Conservation (phyloP, 2,329 filamentous ascomycete genomes). For the Trematosphaeria pertusa region DNA sequence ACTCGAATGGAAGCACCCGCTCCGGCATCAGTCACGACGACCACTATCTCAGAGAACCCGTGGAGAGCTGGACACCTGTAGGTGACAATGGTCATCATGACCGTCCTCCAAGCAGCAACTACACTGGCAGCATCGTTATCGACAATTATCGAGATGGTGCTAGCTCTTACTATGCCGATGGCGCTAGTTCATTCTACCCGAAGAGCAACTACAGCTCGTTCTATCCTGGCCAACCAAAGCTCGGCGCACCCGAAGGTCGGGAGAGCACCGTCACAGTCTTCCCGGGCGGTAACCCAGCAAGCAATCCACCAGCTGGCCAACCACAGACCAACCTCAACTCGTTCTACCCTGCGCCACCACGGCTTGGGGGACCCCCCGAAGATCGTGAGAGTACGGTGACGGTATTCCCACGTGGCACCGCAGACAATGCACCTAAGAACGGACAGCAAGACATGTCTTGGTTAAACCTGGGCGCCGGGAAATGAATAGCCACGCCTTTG, state of each 20-base stretch:
- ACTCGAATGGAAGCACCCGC: constrained; percentile 44
- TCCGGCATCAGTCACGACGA: constrained; percentile 42
- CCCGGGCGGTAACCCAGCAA: constrained; percentile 24
- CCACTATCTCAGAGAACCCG: constrained; percentile 37
- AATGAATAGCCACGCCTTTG: constrained; percentile 20
- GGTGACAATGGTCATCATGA: constrained; percentile 21
- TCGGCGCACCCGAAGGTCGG: constrained; percentile 68
- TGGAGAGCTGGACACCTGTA: constrained; percentile 48
- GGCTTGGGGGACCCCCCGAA: constrained; percentile 64
- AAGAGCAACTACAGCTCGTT: constrained; percentile 64
- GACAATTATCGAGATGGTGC: constrained; percentile 62
- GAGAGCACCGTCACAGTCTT: constrained; percentile 58
- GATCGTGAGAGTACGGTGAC: constrained; percentile 61
- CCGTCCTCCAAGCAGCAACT: constrained; percentile 52
- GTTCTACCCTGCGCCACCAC: constrained; percentile 50
- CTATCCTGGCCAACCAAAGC: constrained; percentile 52
- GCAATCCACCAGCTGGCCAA: constrained; percentile 18
- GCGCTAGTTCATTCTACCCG: constrained; percentile 43
- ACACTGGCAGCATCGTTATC: constrained; percentile 52
- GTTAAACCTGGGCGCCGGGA: constrained; percentile 70
- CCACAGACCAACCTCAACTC: constrained; percentile 63
- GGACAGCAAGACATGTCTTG: constrained; percentile 74
- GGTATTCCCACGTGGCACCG: constrained; percentile 25
- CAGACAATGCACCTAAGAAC: constrained; percentile 24
- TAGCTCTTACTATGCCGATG: constrained; percentile 51